A percentile compares a stretch with the other conserved stretches of the same genome.
These are phyloP conservation scores for Populus hybrid DNA, from an alignment of 441 rosid genomes.

Conservation along the genomic window DNA sequence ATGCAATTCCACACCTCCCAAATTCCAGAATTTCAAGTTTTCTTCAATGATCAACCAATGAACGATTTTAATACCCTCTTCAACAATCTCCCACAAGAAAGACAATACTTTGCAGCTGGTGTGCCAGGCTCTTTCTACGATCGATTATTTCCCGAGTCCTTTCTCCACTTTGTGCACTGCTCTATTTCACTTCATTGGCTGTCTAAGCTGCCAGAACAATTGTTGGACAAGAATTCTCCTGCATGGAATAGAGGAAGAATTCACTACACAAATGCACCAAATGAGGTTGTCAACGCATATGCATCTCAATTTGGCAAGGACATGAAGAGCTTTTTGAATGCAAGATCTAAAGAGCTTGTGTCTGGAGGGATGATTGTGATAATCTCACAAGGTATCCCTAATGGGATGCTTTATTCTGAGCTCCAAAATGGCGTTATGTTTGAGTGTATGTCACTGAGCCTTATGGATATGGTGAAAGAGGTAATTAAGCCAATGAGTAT, in stretches of 20 bases:
- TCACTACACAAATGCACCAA: too few species aligned
- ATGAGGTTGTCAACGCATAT: slow-evolving; percentile 28
- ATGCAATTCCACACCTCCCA: neutral
- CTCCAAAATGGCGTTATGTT: slow-evolving; percentile 8
- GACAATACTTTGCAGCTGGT: slow-evolving; percentile 15
- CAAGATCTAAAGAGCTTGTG: slow-evolving; percentile 31
- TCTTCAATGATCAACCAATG: slow-evolving; percentile 22
- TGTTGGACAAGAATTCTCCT: slow-evolving; percentile 15
- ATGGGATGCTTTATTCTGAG: slow-evolving; percentile 17
- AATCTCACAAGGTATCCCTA: slow-evolving; percentile 7
- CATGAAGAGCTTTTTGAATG: slow-evolving; percentile 26
- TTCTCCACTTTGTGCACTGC: slow-evolving; percentile 19
- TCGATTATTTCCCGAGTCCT: slow-evolving; percentile 22
- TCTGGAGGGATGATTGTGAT: slow-evolving; percentile 33
- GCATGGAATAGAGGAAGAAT: slow-evolving; percentile 42
- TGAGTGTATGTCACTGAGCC: slow-evolving; percentile 21
- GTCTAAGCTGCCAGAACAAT: slow-evolving; percentile 13
- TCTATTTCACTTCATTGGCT: slow-evolving; percentile 25
- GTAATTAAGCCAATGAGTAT: neutral
- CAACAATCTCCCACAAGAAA: slow-evolving; percentile 16
- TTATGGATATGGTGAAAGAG: slow-evolving; percentile 33
- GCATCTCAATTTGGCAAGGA: slow-evolving; percentile 29
- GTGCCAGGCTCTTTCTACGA: slow-evolving; percentile 23
- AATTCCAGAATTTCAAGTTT: slow-evolving; percentile 16
- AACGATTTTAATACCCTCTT: slow-evolving; percentile 46